phyloP scores from a whole-genome alignment of 768 basidiomycete genomes.

The Boletus insuetus region DNA sequence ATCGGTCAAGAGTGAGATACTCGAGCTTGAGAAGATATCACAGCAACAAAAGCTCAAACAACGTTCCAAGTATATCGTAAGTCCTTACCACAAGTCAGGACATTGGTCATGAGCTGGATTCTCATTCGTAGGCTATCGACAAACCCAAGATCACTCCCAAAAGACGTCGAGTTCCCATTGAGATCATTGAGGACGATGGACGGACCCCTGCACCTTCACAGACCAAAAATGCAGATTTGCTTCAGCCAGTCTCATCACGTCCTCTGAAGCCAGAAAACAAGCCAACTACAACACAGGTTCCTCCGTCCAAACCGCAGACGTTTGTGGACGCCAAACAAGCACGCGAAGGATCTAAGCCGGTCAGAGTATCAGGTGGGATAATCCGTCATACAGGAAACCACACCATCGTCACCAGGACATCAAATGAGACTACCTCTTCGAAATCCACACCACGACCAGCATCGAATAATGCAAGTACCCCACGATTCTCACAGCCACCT shows the following conservation, averaged over 20 bases:
- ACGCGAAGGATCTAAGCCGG: conserved; percentile 44
- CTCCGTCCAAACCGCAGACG: conserved; percentile 29
- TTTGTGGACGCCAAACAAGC: conserved; percentile 60
- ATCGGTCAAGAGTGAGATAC: conserved; percentile 61
- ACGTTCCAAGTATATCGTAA: conserved; percentile 33
- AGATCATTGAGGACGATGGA: conserved; percentile 44
- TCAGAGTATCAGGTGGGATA: conserved; percentile 66
- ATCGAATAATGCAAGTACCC: conserved; percentile 1
- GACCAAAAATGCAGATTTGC: conserved; percentile 22
- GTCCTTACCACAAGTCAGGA: background rate
- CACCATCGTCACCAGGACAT: conserved; percentile 48
- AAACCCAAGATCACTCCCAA: conserved; percentile 26
- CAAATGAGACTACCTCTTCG: conserved; percentile 6
- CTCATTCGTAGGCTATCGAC: conserved; percentile 10
- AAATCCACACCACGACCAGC: background rate
- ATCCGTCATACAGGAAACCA: conserved; percentile 63
- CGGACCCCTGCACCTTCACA: background rate
- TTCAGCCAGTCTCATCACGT: conserved; percentile 43
- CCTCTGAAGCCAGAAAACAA: conserved; percentile 20
- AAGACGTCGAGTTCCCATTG: conserved; percentile 63
- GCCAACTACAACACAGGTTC: background rate
- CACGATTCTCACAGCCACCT: conserved; percentile 26
- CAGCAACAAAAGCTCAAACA: conserved; percentile 32
- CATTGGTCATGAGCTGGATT: background rate
- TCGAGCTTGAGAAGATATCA: conserved; percentile 43